phyloP scores from a whole-genome alignment of 768 basidiomycete genomes.

The Macrocybe gigantea region DNA sequence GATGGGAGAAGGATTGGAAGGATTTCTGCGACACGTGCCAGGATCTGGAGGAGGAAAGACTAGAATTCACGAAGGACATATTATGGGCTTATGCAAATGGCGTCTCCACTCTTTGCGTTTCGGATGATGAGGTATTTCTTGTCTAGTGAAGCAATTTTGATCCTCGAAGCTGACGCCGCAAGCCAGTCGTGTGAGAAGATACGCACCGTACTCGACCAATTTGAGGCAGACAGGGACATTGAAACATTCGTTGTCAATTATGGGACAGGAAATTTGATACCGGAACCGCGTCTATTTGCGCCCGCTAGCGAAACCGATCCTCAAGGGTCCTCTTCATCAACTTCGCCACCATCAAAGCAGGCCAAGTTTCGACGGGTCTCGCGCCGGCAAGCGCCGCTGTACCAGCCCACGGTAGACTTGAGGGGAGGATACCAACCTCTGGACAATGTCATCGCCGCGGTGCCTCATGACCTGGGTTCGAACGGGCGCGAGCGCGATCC shows the following conservation, averaged over 20 bases:
- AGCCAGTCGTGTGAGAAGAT: conserved; percentile 63
- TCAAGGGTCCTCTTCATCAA: conserved; percentile 12
- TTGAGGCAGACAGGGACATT: conserved; percentile 82
- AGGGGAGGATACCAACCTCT: conserved; percentile 14
- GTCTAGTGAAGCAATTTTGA: background rate
- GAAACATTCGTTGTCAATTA: conserved; percentile 82
- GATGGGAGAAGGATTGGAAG: conserved; percentile 95
- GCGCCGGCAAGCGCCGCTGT: conserved; percentile 14
- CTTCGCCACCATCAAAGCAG: conserved; percentile 15
- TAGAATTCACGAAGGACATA: conserved; percentile 91
- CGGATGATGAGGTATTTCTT: conserved; percentile 77
- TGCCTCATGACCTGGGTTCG: conserved; percentile 15
- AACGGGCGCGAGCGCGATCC: no score
- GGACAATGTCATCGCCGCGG: conserved; percentile 32
- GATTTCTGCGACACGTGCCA: conserved; percentile 93
- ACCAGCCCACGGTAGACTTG: conserved; percentile 5
- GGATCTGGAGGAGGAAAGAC: conserved; percentile 92
- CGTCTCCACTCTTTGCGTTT: conserved; percentile 90
- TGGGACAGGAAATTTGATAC: conserved; percentile 81
- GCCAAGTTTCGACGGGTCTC: conserved; percentile 26
- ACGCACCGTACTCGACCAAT: conserved; percentile 77
- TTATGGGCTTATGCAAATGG: conserved; percentile 95
- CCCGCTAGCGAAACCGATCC: conserved; percentile 45
- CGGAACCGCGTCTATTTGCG: conserved; percentile 71
- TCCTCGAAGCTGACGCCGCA: no score